These are phyloP conservation scores for Termitomyces titanicus DNA, from an alignment of 768 basidiomycete genomes.

Conservation along the genomic window DNA sequence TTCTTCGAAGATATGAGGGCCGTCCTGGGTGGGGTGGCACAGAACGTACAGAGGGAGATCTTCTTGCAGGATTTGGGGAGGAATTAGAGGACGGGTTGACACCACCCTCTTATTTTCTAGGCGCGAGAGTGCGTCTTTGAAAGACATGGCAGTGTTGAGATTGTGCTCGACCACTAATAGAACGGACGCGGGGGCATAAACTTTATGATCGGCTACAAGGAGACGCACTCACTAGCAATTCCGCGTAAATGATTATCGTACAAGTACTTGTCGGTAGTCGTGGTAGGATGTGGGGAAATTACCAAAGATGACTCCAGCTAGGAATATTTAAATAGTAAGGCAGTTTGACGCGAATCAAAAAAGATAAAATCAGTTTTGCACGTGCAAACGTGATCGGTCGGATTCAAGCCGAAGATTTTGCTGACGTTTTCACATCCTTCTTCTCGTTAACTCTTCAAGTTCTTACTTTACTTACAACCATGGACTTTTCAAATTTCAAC, in stretches of 20 bases:
- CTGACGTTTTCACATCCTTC: constrained; percentile 10
- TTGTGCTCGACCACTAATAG: constrained; percentile 37
- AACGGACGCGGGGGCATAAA: not conserved
- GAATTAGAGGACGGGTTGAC: constrained; percentile 84
- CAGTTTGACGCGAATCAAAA: not conserved
- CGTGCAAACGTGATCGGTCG: constrained; percentile 1
- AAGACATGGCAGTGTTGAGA: constrained; percentile 63
- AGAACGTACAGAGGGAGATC: constrained; percentile 78
- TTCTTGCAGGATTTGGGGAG: constrained; percentile 92
- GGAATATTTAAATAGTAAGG: not conserved
- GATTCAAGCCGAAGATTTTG: constrained; percentile 8
- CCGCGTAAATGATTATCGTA: not conserved
- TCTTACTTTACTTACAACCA: too few species aligned
- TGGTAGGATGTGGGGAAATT: not conserved
- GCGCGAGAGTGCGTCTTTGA: constrained; percentile 74
- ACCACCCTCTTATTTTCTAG: constrained; percentile 88
- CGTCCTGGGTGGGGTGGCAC: not conserved
- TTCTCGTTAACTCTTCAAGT: constrained; percentile 4
- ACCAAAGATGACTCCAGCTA: not conserved
- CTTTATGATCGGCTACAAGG: not conserved
- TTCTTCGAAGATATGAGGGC: constrained; percentile 37
- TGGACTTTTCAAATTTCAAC: constrained; percentile 93
- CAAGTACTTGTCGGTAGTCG: not conserved
- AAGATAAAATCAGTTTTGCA: constrained; percentile 2
- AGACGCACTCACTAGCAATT: not conserved